These are phyloP conservation scores for Panaeolus papilionaceus DNA, from an alignment of 768 basidiomycete genomes.

Conservation along the genomic window DNA sequence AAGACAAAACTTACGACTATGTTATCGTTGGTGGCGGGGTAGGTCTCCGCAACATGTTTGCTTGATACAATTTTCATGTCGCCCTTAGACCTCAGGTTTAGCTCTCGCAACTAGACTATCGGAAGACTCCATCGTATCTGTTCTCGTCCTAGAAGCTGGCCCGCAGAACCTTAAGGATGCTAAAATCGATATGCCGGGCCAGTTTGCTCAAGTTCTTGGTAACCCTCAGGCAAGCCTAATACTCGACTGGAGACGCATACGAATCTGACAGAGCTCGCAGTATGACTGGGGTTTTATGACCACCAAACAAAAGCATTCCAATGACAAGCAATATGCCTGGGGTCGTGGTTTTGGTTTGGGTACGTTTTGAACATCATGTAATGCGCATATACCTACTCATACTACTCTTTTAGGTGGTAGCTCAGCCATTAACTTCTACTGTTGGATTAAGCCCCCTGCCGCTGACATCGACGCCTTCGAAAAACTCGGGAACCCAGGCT, in stretches of 20 bases:
- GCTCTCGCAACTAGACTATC: conserved; percentile 40
- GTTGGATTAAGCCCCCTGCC: conserved; percentile 38
- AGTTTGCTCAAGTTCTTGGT: conserved; percentile 34
- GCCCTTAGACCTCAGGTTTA: conserved; percentile 26
- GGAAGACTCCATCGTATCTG: conserved; percentile 35
- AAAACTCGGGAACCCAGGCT: conserved; percentile 58
- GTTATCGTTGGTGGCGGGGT: conserved; percentile 29
- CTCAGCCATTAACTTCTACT: conserved; percentile 50
- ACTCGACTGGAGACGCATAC: background rate
- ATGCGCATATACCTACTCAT: background rate
- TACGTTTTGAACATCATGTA: conserved; percentile 19
- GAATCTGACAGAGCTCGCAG: conserved; percentile 19
- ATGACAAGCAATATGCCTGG: conserved; percentile 35
- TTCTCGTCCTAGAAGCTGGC: conserved; percentile 47
- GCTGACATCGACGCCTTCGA: conserved; percentile 44
- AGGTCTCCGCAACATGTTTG: background rate
- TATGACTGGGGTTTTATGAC: conserved; percentile 46
- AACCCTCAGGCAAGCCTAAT: conserved; percentile 33
- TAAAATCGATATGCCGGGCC: conserved; percentile 38
- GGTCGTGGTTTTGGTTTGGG: conserved; percentile 40
- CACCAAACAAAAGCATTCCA: conserved; percentile 33
- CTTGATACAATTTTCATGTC: background rate
- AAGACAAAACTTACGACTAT: conserved; percentile 24
- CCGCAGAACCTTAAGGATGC: conserved; percentile 40
- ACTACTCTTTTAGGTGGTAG: conserved; percentile 41